A percentile compares a stretch with the other conserved stretches of the same genome.
Evolutionary conservation across 2,329 filamentous ascomycete species (phyloP).

Genomic region (Talaromyces sp.): DNA sequence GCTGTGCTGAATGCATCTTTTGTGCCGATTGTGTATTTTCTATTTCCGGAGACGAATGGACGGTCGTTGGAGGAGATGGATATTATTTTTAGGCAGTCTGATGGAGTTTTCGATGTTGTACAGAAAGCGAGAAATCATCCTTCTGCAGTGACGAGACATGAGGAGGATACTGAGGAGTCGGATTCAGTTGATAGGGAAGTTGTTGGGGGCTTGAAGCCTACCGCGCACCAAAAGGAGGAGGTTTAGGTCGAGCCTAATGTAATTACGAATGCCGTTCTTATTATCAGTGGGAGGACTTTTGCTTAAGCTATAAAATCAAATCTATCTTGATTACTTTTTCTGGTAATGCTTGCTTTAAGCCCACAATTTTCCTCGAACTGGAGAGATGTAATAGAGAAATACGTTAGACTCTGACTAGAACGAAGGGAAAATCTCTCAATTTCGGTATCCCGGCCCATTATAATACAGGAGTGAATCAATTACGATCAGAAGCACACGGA

Average conservation of each 20-base stretch:
- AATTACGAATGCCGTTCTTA: not conserved
- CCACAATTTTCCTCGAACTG: not conserved
- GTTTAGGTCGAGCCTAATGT: not conserved
- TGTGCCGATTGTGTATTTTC: slow-evolving; percentile 27
- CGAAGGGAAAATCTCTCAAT: not conserved
- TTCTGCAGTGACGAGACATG: not conserved
- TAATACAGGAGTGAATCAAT: too few species aligned
- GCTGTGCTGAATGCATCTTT: slow-evolving; percentile 25
- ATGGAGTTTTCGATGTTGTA: slow-evolving; percentile 11
- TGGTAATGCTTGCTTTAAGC: not conserved
- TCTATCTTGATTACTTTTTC: not conserved
- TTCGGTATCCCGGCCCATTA: not conserved
- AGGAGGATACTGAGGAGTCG: not conserved
- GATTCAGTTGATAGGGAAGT: slow-evolving; percentile 2
- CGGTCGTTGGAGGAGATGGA: slow-evolving; percentile 33
- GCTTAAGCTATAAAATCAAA: not conserved
- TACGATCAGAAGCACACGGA: not conserved
- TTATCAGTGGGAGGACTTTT: not conserved
- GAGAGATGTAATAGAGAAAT: not conserved
- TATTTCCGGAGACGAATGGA: slow-evolving; percentile 32
- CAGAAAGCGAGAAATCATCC: not conserved
- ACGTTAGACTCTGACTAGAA: not conserved
- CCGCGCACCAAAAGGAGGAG: not conserved
- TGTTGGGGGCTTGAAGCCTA: not conserved
- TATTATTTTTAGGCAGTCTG: slow-evolving; percentile 26